Conservation (phyloP, 805 yeast genomes). For the Komagataella mondaviorum region DNA sequence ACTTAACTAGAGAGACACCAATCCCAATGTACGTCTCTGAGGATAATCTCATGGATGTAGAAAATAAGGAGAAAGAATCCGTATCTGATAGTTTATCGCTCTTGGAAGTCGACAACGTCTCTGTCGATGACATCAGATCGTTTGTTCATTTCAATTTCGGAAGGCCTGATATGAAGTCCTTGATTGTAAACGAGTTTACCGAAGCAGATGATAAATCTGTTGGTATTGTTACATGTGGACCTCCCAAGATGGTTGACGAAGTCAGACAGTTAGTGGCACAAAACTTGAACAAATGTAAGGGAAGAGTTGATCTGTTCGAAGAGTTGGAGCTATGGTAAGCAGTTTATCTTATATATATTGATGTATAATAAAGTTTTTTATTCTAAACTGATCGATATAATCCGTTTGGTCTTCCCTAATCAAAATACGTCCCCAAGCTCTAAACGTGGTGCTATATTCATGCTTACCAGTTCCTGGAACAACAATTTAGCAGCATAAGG, state of each 20-base stretch:
- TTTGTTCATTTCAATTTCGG: slow-evolving; percentile 29
- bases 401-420: neutral
- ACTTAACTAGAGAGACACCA: slow-evolving; percentile 20
- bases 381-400: neutral
- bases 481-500: slow-evolving; percentile 97
- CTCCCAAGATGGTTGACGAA: slow-evolving; percentile 33
- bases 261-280: slow-evolving; percentile 33
- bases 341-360: neutral
- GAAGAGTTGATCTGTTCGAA: slow-evolving; percentile 58
- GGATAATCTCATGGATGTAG: neutral
- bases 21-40: slow-evolving; percentile 1
- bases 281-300: slow-evolving; percentile 23
- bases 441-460: slow-evolving; percentile 96
- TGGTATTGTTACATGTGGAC: slow-evolving; percentile 38
- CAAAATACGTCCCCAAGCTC: slow-evolving; percentile 77
- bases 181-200: slow-evolving; percentile 22
- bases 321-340: slow-evolving; percentile 61
- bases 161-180: slow-evolving; percentile 23
- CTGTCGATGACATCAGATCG: slow-evolving; percentile 13
- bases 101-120: slow-evolving; percentile 10
- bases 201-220: slow-evolving; percentile 21
- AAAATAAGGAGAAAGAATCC: neutral
- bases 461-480: slow-evolving; percentile 94
- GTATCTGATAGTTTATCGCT: neutral
- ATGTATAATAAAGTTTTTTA: neutral